Percentiles rank a stretch among this genome's conserved stretches.
phyloP scores from a whole-genome alignment of 2,329 filamentous ascomycete species.

The Diaporthe citri region DNA sequence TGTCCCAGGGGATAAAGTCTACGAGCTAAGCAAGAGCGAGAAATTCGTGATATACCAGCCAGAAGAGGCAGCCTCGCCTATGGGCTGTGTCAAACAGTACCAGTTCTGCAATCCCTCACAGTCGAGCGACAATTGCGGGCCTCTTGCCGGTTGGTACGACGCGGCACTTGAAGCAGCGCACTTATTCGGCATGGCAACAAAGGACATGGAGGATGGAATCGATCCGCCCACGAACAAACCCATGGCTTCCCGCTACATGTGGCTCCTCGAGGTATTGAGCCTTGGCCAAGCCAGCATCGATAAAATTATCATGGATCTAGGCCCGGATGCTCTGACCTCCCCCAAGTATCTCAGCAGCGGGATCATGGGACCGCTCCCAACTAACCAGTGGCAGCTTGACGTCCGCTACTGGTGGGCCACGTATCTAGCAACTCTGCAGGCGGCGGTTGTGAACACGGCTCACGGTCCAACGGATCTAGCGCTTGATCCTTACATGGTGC shows the following conservation, averaged over 20 bases:
- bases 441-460: background rate
- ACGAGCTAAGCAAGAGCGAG: fast-evolving
- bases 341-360: background rate
- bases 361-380: slow-evolving; percentile 13
- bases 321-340: background rate
- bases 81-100: slow-evolving; percentile 29
- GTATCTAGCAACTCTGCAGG: slow-evolving; percentile 32
- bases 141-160: background rate
- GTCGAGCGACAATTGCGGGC: background rate
- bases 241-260: background rate
- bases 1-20: background rate
- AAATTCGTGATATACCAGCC: background rate
- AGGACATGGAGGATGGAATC: fast-evolving
- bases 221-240: background rate
- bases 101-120: slow-evolving; percentile 37
- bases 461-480: background rate
- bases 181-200: background rate
- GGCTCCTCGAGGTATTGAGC: background rate
- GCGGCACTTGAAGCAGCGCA: background rate
- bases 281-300: background rate
- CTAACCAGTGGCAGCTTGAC: slow-evolving; percentile 41
- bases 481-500: background rate
- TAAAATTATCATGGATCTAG: fast-evolving
- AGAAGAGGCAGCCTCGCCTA: slow-evolving; percentile 36
- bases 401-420: slow-evolving; percentile 39